Percentiles rank a stretch among this genome's conserved stretches.
Conservation (phyloP, 768 basidiomycete species). For the Phylloporus sp. region DNA sequence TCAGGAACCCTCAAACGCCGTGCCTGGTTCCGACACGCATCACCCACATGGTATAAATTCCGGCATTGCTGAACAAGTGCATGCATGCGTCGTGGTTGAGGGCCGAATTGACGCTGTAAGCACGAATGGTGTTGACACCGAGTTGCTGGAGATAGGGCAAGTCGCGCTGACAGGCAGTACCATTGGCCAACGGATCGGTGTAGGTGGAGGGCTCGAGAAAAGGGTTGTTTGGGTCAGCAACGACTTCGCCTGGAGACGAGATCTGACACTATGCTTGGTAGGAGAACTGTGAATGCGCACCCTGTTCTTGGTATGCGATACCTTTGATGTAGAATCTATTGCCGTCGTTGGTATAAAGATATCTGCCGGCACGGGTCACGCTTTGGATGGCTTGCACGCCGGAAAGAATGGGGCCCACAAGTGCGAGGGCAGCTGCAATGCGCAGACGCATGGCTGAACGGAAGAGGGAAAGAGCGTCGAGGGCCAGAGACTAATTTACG, state of each 20-base stretch:
- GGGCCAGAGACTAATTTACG: not conserved
- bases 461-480: constrained; percentile 7
- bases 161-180: constrained; percentile 69
- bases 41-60: constrained; percentile 85
- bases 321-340: constrained; percentile 86
- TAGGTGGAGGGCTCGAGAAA: constrained; percentile 71
- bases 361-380: constrained; percentile 68
- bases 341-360: constrained; percentile 74
- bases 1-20: constrained; percentile 5
- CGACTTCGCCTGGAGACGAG: constrained; percentile 30
- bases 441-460: constrained; percentile 26
- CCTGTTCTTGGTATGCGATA: constrained; percentile 80
- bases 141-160: constrained; percentile 71
- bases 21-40: not conserved
- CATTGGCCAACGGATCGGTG: constrained; percentile 71
- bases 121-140: constrained; percentile 75
- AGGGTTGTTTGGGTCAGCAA: constrained; percentile 48
- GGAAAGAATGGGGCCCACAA: constrained; percentile 40
- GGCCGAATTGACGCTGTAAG: constrained; percentile 80
- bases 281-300: constrained; percentile 31
- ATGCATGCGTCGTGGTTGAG: constrained; percentile 88
- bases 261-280: not conserved
- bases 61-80: constrained; percentile 65
- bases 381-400: constrained; percentile 61
- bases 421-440: constrained; percentile 28